Base-by-base conservation (phyloP, 371 early-diverging fungal species). In the Apophysomyces sp. region DNA sequence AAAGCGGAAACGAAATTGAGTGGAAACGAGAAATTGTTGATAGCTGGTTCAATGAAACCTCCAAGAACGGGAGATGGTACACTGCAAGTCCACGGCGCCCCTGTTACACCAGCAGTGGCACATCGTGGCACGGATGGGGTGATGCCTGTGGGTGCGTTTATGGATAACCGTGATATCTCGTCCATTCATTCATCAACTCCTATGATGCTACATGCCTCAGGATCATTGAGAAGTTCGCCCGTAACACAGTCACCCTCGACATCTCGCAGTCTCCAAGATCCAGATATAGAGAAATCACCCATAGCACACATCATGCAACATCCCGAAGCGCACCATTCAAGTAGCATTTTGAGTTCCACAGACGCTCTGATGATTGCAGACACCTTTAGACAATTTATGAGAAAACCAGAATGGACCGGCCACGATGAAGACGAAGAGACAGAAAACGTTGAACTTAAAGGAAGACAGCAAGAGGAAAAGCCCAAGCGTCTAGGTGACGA, bases 301-400 rank as follows among this genome's bases (percentile, higher is more conserved):
- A 21, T 44, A 21, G 49, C 49, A 18, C 49, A 44, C 21, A 44
- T 44, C 16, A 44, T 44, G 49, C 49, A 44, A 21, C 49, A 44
- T 44, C 49, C 49, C 11, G 71, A 71, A 32, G 74, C 67, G 11
- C 70, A 72, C 39, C 73, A 71, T 18, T 75, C 78, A 0, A 76
- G 75, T 24, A 75, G 76, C 32, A 74, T 78, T 8, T 37, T 81
- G 13, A 77, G 77, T 31, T 77, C 79, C 18, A 78, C 75, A 31
- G 82, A 81, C 58, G 82, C 82, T 0, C 30, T 81, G 21, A 70
- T 81, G 79, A 78, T 81, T 51, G 82, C 79, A 15, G 82, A 81
- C 41, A 81, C 79, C 0, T 81, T 81, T 57, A 63, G 82, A 49
- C 77, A 78, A 40, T 75, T 74, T 37, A 75, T 81, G 79, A 71